Percentiles rank a stretch among this genome's conserved stretches.
phyloP scores from a whole-genome alignment of 83 land plant species.

The Picea abies region DNA sequence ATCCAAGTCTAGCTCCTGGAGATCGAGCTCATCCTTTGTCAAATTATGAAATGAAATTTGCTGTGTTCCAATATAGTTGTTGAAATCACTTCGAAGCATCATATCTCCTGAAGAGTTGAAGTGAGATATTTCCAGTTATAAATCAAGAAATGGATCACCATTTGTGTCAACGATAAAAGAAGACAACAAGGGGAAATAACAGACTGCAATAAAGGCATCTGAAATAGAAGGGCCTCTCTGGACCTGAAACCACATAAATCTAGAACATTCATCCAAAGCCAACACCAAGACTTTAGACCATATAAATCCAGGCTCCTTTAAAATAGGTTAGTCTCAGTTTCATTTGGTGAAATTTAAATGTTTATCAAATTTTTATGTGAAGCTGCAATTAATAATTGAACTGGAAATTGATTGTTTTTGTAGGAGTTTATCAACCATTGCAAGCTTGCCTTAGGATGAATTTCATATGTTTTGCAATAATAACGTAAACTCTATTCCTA shows the following conservation, averaged over 20 bases:
- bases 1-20: no score
- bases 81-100: no score
- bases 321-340: not conserved
- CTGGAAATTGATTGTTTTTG: not conserved
- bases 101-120: no score
- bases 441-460: not conserved
- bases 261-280: no score
- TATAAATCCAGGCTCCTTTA: not conserved
- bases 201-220: not conserved
- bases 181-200: no score
- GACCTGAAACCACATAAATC: not conserved
- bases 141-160: no score
- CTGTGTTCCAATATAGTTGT: no score
- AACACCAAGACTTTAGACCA: not conserved
- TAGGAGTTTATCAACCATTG: not conserved
- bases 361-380: not conserved
- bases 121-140: no score
- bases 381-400: not conserved
- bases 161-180: no score
- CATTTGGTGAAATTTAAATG: not conserved
- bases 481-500: no score
- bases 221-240: slow-evolving; percentile 73
- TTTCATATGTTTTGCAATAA: not conserved
- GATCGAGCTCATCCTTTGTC: no score
- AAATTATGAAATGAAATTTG: no score